Evolutionary conservation across 768 basidiomycete genomes (phyloP).

Genomic region (Leucocoprinus leucothites): DNA sequence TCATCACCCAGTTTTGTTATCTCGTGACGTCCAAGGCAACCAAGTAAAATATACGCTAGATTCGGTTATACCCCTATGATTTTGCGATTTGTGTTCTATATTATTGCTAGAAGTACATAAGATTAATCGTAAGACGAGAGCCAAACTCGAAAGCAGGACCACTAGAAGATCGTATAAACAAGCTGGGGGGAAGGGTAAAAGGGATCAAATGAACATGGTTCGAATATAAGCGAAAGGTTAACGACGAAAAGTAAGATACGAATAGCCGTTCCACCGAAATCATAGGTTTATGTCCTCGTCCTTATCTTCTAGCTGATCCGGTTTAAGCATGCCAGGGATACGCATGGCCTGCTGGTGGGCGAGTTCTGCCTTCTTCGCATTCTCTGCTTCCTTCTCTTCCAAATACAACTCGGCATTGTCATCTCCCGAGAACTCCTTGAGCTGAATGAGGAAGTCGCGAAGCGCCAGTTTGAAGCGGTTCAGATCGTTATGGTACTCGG

Average conservation of each 20-base stretch:
- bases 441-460: conserved; percentile 95
- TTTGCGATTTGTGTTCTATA: conserved; percentile 12
- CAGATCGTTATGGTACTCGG: conserved; percentile 74
- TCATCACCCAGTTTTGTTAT: neutral
- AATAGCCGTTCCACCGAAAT: conserved; percentile 23
- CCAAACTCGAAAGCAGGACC: conserved; percentile 9
- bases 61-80: neutral
- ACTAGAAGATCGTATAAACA: conserved; percentile 12
- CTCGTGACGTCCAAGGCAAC: conserved; percentile 5
- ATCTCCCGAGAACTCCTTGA: conserved; percentile 91
- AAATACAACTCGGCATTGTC: conserved; percentile 90
- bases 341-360: conserved; percentile 89
- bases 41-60: neutral
- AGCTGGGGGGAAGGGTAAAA: conserved; percentile 17
- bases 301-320: conserved; percentile 90
- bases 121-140: conserved; percentile 10
- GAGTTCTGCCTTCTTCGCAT: conserved; percentile 69
- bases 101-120: conserved; percentile 15
- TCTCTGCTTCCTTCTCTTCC: conserved; percentile 93
- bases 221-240: conserved; percentile 15
- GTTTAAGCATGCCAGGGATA: conserved; percentile 98
- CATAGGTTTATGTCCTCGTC: conserved; percentile 72
- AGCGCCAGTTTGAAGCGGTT: conserved; percentile 91
- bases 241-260: conserved; percentile 12
- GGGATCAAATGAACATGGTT: conserved; percentile 25